Conservation (phyloP, 306 rosid genomes). For the Quercus mongolica region DNA sequence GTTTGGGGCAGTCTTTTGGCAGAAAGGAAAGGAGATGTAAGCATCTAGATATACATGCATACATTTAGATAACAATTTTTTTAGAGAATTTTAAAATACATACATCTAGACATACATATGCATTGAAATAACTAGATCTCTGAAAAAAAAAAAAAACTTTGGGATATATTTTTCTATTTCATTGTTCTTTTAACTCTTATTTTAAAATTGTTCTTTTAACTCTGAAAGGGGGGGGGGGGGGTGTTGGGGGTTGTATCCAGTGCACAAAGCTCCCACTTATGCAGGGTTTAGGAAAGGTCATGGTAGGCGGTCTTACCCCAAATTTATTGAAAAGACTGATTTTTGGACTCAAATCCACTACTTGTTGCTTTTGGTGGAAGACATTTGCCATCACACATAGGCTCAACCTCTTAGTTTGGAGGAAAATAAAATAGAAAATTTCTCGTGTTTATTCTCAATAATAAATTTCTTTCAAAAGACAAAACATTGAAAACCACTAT, state of each 20-base stretch:
- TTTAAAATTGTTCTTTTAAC: background rate
- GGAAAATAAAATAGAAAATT: background rate
- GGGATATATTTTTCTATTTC: background rate
- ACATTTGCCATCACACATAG: no score
- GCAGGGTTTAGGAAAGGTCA: no score
- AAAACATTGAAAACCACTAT: background rate
- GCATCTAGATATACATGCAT: background rate
- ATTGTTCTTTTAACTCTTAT: background rate
- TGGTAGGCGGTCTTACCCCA: no score
- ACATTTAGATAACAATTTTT: background rate
- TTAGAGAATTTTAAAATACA: background rate
- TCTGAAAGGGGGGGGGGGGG: no score
- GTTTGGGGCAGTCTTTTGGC: conserved; percentile 80
- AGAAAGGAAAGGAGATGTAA: conserved; percentile 71
- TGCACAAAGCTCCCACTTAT: no score
- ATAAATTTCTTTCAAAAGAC: background rate
- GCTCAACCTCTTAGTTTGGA: no score
- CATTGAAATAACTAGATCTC: background rate
- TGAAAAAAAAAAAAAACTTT: background rate
- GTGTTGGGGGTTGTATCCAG: no score
- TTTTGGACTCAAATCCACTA: no score
- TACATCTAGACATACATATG: background rate
- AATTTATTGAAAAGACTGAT: no score
- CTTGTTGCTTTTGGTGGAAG: no score
- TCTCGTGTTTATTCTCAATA: background rate